Base-by-base conservation (phyloP, 352 stramenopile species). In the Aphanomyces astaci region DNA sequence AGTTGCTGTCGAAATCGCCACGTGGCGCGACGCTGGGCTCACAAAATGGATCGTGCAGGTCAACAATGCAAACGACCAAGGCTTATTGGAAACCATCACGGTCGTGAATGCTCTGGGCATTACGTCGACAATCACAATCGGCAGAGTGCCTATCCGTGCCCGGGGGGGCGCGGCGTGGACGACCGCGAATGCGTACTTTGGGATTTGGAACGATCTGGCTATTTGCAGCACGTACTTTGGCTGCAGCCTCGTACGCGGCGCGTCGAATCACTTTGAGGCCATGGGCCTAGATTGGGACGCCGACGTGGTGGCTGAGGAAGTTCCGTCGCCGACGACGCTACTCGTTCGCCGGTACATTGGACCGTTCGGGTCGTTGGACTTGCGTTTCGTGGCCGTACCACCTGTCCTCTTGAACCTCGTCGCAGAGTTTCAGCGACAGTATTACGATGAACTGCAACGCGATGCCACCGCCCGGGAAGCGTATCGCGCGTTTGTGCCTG, bases 31-130 rank as follows among this genome's bases (percentile, higher is more conserved):
- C 30, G 51, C 24, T 30, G 51, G 51, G 27, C 15, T 68, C 11
- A 39, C 25, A 11, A 32, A 17, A 11, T 68, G 62, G 62, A 13
- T 59, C n/a, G 59, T 45, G 10, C 30, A 68, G 22, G 17, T 68
- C 9, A 45, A 15, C 27, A 68, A 68, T 27, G 49, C 28, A 7
- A 28, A 45, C 28, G 19, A 68, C 17, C 43, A 43, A 60, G 43
- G 43, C 19, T 7, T 68, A 10, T 15, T 49, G 3, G 39, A 68
- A 24, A 60, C 62, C 10, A 60, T 68, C 22, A 32, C 30, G 15
- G 43, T 68, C 33, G 24, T 46, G 4, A 68, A 60, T 24, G 62
- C 62, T 2, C 62, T 68, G n/a, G 62, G 62, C 19, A 59, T 59
- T 30, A 22, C 13, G 22, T 22, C 25, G 51, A 59, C 51, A 10